Percentiles rank a stretch among this genome's conserved stretches.
phyloP scores from a whole-genome alignment of 345 rosid species.

The Pseudoturritis turrita region DNA sequence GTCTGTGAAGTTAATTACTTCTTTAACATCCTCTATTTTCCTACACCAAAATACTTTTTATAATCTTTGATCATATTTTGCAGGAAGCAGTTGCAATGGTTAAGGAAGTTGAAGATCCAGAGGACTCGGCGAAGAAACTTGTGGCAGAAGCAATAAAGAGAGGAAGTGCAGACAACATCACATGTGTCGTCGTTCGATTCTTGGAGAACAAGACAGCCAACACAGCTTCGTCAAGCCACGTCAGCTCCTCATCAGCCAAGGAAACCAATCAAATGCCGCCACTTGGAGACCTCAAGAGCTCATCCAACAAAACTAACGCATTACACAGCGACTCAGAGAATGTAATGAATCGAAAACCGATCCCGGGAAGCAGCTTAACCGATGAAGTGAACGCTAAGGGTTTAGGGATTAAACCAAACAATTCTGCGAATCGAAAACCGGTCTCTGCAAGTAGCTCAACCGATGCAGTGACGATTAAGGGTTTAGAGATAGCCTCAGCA shows the following conservation, averaged over 20 bases:
- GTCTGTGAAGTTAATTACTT: slow-evolving; percentile 31
- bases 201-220: not conserved
- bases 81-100: slow-evolving; percentile 91
- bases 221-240: slow-evolving; percentile 12
- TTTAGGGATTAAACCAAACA: not conserved
- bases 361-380: not conserved
- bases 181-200: slow-evolving; percentile 86
- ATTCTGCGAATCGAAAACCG: not conserved
- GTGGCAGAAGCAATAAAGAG: slow-evolving; percentile 82
- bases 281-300: slow-evolving; percentile 11
- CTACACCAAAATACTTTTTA: not conserved
- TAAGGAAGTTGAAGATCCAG: slow-evolving; percentile 73
- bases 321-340: not conserved
- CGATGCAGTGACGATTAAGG: not conserved
- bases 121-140: slow-evolving; percentile 76
- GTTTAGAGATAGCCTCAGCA: not conserved
- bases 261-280: not conserved
- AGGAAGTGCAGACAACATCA: slow-evolving; percentile 95
- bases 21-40: not conserved
- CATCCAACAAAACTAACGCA: slow-evolving; percentile 5
- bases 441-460: not conserved
- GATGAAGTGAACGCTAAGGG: not conserved
- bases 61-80: not conserved
- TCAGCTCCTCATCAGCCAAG: not conserved
- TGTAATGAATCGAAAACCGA: not conserved